Percentiles rank a stretch among this genome's conserved stretches.
These are phyloP conservation scores for Capronia coronata DNA, from an alignment of 2,329 filamentous ascomycete species.

Conservation along the genomic window DNA sequence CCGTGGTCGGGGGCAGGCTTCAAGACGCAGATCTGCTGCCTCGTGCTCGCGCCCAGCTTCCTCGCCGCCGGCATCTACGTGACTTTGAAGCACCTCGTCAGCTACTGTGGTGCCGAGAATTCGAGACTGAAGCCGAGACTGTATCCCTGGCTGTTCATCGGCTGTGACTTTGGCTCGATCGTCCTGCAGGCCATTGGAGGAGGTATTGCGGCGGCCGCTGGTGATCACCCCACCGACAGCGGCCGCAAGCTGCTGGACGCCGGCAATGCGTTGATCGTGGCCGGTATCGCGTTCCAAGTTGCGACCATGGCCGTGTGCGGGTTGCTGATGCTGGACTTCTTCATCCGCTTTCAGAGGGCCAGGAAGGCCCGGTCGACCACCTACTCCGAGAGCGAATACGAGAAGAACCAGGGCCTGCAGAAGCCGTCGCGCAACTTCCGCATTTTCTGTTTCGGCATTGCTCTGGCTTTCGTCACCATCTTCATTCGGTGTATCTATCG, in stretches of 20 bases:
- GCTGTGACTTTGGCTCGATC: slow-evolving; percentile 52
- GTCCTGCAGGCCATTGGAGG: slow-evolving; percentile 53
- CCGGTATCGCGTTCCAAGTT: slow-evolving; percentile 54
- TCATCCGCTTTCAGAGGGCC: slow-evolving; percentile 35
- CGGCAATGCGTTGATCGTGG: slow-evolving; percentile 53
- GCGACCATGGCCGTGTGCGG: slow-evolving; percentile 40
- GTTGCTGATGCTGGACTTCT: slow-evolving; percentile 38
- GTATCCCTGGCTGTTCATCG: slow-evolving; percentile 56
- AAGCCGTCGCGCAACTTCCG: slow-evolving; percentile 22
- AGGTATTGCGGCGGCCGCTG: slow-evolving; percentile 47
- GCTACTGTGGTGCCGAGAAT: slow-evolving; percentile 47
- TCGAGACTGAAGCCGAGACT: slow-evolving; percentile 44
- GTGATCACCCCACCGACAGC: slow-evolving; percentile 32
- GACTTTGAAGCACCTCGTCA: slow-evolving; percentile 51
- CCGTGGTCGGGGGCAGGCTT: slow-evolving; percentile 49
- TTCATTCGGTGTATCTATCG: slow-evolving; percentile 42
- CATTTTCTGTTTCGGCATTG: slow-evolving; percentile 23
- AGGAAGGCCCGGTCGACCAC: slow-evolving; percentile 27
- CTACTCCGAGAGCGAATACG: slow-evolving; percentile 29
- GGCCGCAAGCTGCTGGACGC: slow-evolving; percentile 35
- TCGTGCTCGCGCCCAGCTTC: slow-evolving; percentile 54
- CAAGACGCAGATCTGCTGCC: slow-evolving; percentile 47
- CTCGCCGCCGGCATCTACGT: slow-evolving; percentile 52
- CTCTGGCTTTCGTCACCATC: slow-evolving; percentile 37
- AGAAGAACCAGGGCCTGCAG: slow-evolving; percentile 24